Evolutionary conservation across 495 filamentous ascomycete species (phyloP).

Genomic region (Talaromyces liani): DNA sequence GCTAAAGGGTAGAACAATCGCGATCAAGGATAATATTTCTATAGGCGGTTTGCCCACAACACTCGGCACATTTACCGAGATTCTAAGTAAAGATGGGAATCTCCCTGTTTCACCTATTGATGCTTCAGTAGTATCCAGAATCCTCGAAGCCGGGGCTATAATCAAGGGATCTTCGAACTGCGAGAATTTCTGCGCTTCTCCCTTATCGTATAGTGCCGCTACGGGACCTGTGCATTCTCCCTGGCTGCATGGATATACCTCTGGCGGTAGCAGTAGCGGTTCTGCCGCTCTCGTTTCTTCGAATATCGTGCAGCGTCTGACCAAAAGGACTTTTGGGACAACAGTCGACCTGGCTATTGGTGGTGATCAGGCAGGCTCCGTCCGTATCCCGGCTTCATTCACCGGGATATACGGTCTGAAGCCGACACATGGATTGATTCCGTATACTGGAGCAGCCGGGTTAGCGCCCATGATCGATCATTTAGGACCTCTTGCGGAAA

Average conservation of each 20-base stretch:
- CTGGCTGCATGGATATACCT: slow-evolving; percentile 36
- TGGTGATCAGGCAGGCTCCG: slow-evolving; percentile 49
- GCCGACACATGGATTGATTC: slow-evolving; percentile 44
- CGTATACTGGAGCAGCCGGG: slow-evolving; percentile 37
- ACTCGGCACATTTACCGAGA: slow-evolving; percentile 21
- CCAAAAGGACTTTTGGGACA: slow-evolving; percentile 17
- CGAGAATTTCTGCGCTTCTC: slow-evolving; percentile 39
- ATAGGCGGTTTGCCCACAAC: slow-evolving; percentile 27
- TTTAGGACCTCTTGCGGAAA: slow-evolving; percentile 41
- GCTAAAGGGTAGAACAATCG: slow-evolving; percentile 22
- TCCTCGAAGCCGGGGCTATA: slow-evolving; percentile 36
- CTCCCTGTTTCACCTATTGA: slow-evolving; percentile 25
- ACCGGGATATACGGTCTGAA: slow-evolving; percentile 37
- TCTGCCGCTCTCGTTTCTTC: slow-evolving; percentile 45
- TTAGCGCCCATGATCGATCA: slow-evolving; percentile 39
- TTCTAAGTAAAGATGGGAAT: slow-evolving; percentile 15
- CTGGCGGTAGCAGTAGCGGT: slow-evolving; percentile 53
- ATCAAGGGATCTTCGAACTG: slow-evolving; percentile 39
- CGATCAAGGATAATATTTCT: slow-evolving; percentile 31
- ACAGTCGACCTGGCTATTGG: slow-evolving; percentile 46
- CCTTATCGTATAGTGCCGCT: slow-evolving; percentile 35
- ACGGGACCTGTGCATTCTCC: slow-evolving; percentile 47
- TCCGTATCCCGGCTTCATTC: slow-evolving; percentile 44
- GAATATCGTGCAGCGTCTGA: slow-evolving; percentile 25
- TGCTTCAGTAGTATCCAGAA: slow-evolving; percentile 39